Conservation (phyloP, 345 rosid species). For the Toxicodendron radicans region DNA sequence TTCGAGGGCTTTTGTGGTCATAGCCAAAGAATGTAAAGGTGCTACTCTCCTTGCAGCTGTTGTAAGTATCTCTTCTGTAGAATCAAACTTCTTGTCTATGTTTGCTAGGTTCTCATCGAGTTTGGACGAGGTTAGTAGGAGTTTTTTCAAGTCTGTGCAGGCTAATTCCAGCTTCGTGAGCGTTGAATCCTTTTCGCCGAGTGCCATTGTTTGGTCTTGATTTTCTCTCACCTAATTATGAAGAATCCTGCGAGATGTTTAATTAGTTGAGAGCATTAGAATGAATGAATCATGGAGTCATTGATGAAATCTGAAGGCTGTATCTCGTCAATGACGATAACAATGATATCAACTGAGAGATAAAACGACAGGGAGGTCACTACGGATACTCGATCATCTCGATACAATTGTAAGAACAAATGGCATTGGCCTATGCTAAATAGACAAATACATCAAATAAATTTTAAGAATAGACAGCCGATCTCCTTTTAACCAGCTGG, state of each 20-base stretch:
- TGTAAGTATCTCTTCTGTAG: conserved; percentile 38
- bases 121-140: conserved; percentile 35
- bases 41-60: conserved; percentile 45
- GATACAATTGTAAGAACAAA: conserved; percentile 36
- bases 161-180: conserved; percentile 41
- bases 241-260: too few species aligned
- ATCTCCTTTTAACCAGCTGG: not conserved
- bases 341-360: not conserved
- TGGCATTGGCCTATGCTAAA: conserved; percentile 25
- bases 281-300: not conserved
- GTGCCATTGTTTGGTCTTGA: conserved; percentile 22
- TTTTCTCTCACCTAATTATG: not conserved
- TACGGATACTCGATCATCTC: conserved; percentile 26
- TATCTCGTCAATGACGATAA: conserved; percentile 10
- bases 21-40: conserved; percentile 55
- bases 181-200: conserved; percentile 30
- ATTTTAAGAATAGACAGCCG: conserved; percentile 15
- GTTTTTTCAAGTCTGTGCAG: conserved; percentile 41
- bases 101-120: conserved; percentile 35
- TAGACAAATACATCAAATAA: conserved; percentile 27
- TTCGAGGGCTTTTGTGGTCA: conserved; percentile 60
- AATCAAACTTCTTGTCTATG: conserved; percentile 41
- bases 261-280: not conserved
- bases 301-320: not conserved
- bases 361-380: conserved; percentile 15